Evolutionary conservation across 768 basidiomycete species (phyloP).

Genomic region (Coprinopsis marcescibilis): DNA sequence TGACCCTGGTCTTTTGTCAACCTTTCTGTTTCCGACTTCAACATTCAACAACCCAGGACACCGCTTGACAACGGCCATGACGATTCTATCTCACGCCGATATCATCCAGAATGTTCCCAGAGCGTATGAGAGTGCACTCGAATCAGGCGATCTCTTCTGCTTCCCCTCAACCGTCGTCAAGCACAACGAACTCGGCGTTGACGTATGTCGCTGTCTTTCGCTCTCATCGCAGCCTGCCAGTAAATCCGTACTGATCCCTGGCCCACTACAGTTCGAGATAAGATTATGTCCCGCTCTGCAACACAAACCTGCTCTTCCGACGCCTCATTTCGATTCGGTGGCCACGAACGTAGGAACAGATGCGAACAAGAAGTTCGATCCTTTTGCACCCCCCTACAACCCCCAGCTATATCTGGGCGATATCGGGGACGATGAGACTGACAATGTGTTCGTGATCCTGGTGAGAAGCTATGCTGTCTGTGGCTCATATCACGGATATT

Average conservation of each 20-base stretch:
- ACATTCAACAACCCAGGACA: no score
- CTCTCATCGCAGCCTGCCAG: neutral
- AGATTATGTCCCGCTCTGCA: slow-evolving; percentile 80
- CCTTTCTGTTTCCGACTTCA: no score
- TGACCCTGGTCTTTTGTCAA: no score
- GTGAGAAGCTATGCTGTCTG: slow-evolving; percentile 35
- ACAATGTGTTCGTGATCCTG: slow-evolving; percentile 60
- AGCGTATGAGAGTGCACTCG: slow-evolving; percentile 52
- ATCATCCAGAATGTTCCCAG: slow-evolving; percentile 51
- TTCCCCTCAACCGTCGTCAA: slow-evolving; percentile 68
- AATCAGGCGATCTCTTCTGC: slow-evolving; percentile 65
- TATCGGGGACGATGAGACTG: slow-evolving; percentile 54
- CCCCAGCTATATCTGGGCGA: slow-evolving; percentile 72
- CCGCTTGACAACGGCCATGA: neutral
- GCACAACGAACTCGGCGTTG: slow-evolving; percentile 45
- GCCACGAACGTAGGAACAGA: slow-evolving; percentile 18
- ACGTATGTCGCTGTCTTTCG: slow-evolving; percentile 33
- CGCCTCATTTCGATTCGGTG: slow-evolving; percentile 31
- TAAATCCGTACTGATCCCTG: neutral
- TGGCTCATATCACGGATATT: neutral
- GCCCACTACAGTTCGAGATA: slow-evolving; percentile 71
- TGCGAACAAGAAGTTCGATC: slow-evolving; percentile 41
- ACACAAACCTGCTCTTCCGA: slow-evolving; percentile 60
- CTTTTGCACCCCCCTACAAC: slow-evolving; percentile 85
- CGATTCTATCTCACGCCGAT: slow-evolving; percentile 27